Evolutionary conservation across 208 protist species (phyloP), one percentile per base, ranked within the genome.

Genomic region (Trypanosoma caninum): DNA sequence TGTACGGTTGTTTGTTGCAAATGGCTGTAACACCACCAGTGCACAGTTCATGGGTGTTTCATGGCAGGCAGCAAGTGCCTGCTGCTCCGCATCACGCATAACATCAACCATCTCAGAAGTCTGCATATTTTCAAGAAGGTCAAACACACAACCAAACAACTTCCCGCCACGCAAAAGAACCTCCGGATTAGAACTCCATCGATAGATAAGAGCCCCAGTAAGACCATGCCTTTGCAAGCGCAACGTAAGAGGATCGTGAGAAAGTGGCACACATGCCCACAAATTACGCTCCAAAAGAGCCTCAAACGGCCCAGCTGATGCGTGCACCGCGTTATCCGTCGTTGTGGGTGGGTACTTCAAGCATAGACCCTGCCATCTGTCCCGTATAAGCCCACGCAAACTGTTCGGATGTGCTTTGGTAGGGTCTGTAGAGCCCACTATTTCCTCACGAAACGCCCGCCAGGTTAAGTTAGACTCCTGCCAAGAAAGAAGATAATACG

Each of bases 401-500:
- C 78, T 84, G 54, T 58, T 72, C 10, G 60, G 37, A 4, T 54
- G 23, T 25, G 76, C 82, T 18, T 48, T 59, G 14, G 18, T 41
- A 0, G 81, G 87, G 53, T 89, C 71, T 20, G 84, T 87, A 18
- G 51, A 54, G 16, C 87, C 87, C 38, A 90, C 59, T 4, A 91
- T 37, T 16, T 78, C 50, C 20, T 59, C 62, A 40, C 80, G 71
- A 55, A 91, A 89, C 18, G 45, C 45, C 3, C 42, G 59, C 78
- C 84, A 90, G 20, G 67, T 69, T 46, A 84, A 14, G 8, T 14
- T 20, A 10, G 48, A 5, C 52, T 84, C 60, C 10, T 80, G 71
- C 84, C 84, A 94, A 23, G 86, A 69, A 27, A 94, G 65, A 23
- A 74, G 57, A 53, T 75, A 87, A 58, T 79, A 94, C 30, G 76